Evolutionary conservation across 2,329 filamentous ascomycete species (phyloP).

Genomic region (Sporothrix variecibatus): DNA sequence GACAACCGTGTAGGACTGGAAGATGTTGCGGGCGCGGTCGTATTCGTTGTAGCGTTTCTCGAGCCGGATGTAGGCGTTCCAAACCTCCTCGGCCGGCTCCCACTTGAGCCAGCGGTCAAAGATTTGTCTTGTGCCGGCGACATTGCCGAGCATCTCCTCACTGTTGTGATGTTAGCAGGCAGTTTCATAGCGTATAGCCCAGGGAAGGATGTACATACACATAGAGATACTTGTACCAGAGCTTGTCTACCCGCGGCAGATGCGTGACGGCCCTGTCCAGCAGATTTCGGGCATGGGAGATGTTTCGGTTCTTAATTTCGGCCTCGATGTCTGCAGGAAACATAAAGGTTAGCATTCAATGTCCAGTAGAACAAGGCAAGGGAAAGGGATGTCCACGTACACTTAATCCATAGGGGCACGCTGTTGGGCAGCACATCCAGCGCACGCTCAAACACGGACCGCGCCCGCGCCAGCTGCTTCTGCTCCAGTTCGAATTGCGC

Average conservation of each 20-base stretch:
- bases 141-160: conserved; percentile 96
- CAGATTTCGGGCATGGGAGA: conserved; percentile 94
- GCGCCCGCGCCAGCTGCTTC: conserved; percentile 90
- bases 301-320: conserved; percentile 93
- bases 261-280: conserved; percentile 94
- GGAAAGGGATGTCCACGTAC: neutral
- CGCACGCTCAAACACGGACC: conserved; percentile 91
- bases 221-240: conserved; percentile 96
- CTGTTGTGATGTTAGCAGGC: conserved; percentile 4
- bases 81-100: conserved; percentile 95
- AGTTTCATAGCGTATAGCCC: neutral
- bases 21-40: conserved; percentile 86
- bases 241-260: conserved; percentile 85
- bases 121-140: conserved; percentile 86
- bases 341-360: conserved; percentile 49
- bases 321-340: conserved; percentile 69
- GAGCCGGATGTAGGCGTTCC: conserved; percentile 94
- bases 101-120: conserved; percentile 99
- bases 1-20: conserved; percentile 84
- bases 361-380: conserved; percentile 43
- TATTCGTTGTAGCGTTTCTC: conserved; percentile 95
- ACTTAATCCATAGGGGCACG: conserved; percentile 76
- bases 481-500: conserved; percentile 97
- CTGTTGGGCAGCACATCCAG: conserved; percentile 89
- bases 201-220: conserved; percentile 26